Base-by-base conservation (phyloP, 2,329 filamentous ascomycete genomes). In the Epichloe sp. region DNA sequence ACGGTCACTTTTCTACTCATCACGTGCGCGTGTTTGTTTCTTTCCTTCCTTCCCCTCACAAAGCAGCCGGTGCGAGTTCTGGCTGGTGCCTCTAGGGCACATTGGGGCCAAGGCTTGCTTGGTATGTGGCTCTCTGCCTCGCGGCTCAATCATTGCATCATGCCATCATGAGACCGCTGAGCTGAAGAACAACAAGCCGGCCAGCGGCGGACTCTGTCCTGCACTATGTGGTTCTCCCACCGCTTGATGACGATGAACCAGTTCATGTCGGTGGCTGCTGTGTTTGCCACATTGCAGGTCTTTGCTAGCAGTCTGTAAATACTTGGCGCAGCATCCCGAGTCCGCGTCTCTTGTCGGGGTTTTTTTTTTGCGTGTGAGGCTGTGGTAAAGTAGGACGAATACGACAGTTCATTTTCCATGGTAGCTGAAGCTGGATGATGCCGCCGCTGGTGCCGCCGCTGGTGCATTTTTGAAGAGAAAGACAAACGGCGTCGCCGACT, bases 91-190 rank as follows among this genome's bases (percentile, higher is more conserved):
- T 43, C 5, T 10, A 14, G 21, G n/a, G 42, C 43, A 31, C 6
- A 17, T 15, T 14, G n/a, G 35, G 35, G 15, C 15, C 48, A 38
- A 34, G 21, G 4, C 5, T 40, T 50, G 42, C n/a, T 26, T 38
- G 51, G 51, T 47, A 50, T 52, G 50, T 12, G 43, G 40, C 17
- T 17, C 19, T 31, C 34, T n/a, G 51, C 21, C 26, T 41, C 21
- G 38, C 36, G 31, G 36, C 44, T 46, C 31, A 4, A n/a, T 36
- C 43, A n/a, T 35, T 43, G 51, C 43, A 52, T 26, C 47, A 44
- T 52, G 51, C 38, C 45, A 44, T 23, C n/a, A 41, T 44, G 36
- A 31, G 41, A 52, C 46, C 31, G 19, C 26, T 41, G 36, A 38
- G 41, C 35, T 36, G n/a, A 35, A 6, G 19, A n/a, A 42, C 3